Percentiles rank a stretch among this genome's conserved stretches.
These are phyloP conservation scores for Albifimbria verrucaria DNA, from an alignment of 2,329 filamentous ascomycete genomes.

Conservation along the genomic window DNA sequence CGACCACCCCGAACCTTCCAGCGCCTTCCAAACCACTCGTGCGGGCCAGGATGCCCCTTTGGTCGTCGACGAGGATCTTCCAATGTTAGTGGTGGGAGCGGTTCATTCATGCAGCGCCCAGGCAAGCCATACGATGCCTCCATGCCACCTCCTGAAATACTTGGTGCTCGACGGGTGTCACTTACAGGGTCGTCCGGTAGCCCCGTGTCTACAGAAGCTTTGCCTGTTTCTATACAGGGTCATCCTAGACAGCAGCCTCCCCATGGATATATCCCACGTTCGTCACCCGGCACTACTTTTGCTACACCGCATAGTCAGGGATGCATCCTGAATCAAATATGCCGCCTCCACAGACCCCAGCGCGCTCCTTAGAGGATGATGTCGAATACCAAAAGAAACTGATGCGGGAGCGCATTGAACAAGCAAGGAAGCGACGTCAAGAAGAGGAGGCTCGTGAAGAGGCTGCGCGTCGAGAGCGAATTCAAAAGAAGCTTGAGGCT, in stretches of 20 bases:
- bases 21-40: conserved; percentile 79
- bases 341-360: conserved; percentile 26
- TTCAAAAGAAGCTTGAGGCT: conserved; percentile 68
- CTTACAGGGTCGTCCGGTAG: conserved; percentile 48
- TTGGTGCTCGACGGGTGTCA: conserved; percentile 45
- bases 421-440: conserved; percentile 63
- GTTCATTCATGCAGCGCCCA: conserved; percentile 59
- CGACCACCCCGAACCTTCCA: conserved; percentile 74
- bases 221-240: conserved; percentile 22
- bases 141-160: conserved; percentile 39
- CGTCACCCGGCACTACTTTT: conserved; percentile 41
- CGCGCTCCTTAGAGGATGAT: conserved; percentile 46
- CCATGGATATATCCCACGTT: conserved; percentile 25
- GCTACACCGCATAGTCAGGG: conserved; percentile 34
- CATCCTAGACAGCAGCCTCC: conserved; percentile 21
- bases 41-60: conserved; percentile 66
- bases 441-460: conserved; percentile 71
- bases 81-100: conserved; percentile 84
- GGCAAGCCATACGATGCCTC: conserved; percentile 40
- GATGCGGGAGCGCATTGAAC: conserved; percentile 69
- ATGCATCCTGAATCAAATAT: conserved; percentile 21
- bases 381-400: conserved; percentile 65
- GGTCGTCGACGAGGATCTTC: conserved; percentile 81
- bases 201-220: conserved; percentile 40
- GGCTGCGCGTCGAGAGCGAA: conserved; percentile 66